Conservation (phyloP, 1,284 basidiomycete species). For the Cutaneotrichosporon cutaneum region DNA sequence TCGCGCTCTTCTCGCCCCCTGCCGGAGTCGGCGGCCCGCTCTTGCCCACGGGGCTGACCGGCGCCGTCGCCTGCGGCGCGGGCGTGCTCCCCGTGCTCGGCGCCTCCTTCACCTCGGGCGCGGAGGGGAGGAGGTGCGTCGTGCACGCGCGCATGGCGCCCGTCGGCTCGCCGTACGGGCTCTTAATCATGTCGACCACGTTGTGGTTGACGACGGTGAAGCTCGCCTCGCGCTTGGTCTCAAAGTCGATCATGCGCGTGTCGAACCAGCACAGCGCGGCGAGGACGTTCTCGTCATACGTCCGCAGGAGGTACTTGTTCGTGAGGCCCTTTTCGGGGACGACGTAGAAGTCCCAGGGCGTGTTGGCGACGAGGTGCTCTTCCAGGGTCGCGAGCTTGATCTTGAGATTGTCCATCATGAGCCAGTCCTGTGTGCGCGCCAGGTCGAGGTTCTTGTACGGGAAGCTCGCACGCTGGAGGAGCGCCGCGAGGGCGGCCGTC, state of each 20-base stretch:
- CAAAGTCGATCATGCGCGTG: conserved; percentile 85
- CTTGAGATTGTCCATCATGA: conserved; percentile 84
- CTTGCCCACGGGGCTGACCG: neutral
- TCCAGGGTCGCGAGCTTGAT: conserved; percentile 74
- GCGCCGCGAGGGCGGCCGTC: conserved; percentile 78
- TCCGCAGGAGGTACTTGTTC: conserved; percentile 83
- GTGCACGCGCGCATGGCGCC: conserved; percentile 82
- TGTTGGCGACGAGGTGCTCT: conserved; percentile 84
- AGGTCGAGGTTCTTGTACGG: conserved; percentile 84
- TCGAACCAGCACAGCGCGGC: conserved; percentile 95
- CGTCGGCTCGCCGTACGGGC: conserved; percentile 57
- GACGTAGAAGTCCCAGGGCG: conserved; percentile 84
- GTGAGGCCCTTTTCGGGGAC: conserved; percentile 69
- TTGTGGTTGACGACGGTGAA: conserved; percentile 44
- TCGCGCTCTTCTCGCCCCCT: neutral
- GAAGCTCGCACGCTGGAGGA: conserved; percentile 78
- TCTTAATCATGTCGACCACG: conserved; percentile 50
- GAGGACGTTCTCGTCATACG: conserved; percentile 94
- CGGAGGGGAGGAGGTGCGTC: conserved; percentile 65
- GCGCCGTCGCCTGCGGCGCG: neutral
- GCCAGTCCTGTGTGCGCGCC: conserved; percentile 75
- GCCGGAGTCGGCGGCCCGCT: neutral
- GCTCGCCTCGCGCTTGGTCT: conserved; percentile 61
- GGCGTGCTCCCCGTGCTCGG: conserved; percentile 5
- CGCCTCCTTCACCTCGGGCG: conserved; percentile 12